Base-by-base conservation (phyloP, 495 filamentous ascomycete species). In the Penicillium ochrochloron region DNA sequence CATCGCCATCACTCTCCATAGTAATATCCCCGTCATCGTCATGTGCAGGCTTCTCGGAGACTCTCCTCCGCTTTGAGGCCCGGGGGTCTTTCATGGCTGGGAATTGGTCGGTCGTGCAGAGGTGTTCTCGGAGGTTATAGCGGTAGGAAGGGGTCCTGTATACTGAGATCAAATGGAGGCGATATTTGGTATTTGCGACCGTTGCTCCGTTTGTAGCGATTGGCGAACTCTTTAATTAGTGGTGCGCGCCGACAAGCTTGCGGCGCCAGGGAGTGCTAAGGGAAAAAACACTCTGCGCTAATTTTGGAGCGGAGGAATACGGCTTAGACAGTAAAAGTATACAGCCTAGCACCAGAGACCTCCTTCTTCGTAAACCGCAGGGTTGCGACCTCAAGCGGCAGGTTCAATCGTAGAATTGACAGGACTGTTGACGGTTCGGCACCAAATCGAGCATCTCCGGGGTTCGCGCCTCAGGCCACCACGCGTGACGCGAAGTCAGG, bases 41-140 rank as follows among this genome's bases (percentile, higher is more conserved):
- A 29, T 70, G 63, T 19, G 19, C 23, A 1, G 67, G 64, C 21
- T 61, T 60, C 51, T 73, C 68, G 42, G 77, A 79, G 44, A 81
- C 74, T 61, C 73, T 73, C 58, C 80, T 77, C 59, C 80, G 70
- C 67, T 82, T 82, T 14, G 69, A 65, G 15, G 76, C 69, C n/a
- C 78, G 76, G 17, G 73, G 69, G 34, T 82, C 77, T 57, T 67
- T 78, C 79, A 81, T 82, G 35, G 37, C 60, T 60, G 57, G 17
- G 8, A 15, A 56, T 62, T 27, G 56, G 12, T 29, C 21, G 27
- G 52, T 61, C 33, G 39, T 25, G 21, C 39, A 14, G 29, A 31
- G 56, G 51, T 39, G 14, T n/a, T 61, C 12, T 42, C 33, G 21
- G 19, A 61, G 21, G 50, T 25, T 31, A 56, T 41, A 37, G 31